A percentile compares a stretch with the other conserved stretches of the same genome.
phyloP scores from a whole-genome alignment of 176 grass and related monocot species.

The Carex pumila region DNA sequence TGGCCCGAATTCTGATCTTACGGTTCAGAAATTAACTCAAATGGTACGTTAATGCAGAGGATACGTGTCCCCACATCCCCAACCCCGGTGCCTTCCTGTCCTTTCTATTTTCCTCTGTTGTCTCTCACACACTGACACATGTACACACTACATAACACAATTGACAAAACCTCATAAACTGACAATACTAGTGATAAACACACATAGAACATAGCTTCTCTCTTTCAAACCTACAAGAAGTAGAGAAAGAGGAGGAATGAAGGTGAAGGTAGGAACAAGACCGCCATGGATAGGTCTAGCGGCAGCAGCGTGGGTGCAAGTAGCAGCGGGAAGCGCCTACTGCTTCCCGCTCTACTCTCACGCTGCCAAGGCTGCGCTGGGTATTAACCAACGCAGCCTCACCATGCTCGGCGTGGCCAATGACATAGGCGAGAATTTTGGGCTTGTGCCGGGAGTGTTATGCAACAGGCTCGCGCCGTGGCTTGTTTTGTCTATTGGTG shows the following conservation, averaged over 20 bases:
- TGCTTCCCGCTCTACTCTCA: slow-evolving; percentile 87
- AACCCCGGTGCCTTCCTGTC: not conserved
- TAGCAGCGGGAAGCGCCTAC: slow-evolving; percentile 76
- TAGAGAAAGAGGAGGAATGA: not conserved
- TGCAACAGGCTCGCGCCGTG: slow-evolving; percentile 66
- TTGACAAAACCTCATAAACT: not conserved
- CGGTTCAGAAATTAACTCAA: too few relatives aligned
- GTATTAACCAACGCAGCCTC: slow-evolving; percentile 56
- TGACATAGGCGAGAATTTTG: slow-evolving; percentile 86
- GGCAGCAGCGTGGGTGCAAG: slow-evolving; percentile 83
- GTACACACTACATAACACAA: not conserved
- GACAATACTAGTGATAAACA: not conserved
- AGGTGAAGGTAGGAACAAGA: slow-evolving; percentile 68
- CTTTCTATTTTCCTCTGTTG: not conserved
- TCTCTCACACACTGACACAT: slow-evolving; percentile 5
- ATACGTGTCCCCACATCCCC: not conserved
- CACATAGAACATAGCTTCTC: not conserved
- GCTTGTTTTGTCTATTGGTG: slow-evolving; percentile 70
- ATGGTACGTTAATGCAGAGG: too few relatives aligned
- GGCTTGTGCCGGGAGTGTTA: slow-evolving; percentile 55
- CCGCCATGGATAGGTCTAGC: slow-evolving; percentile 91
- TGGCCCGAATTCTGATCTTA: too few relatives aligned
- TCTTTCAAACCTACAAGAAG: not conserved
- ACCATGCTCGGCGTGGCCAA: slow-evolving; percentile 93
- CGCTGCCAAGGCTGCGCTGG: slow-evolving; percentile 51